Conservation (phyloP, 768 basidiomycete species). For the Amanita rubescens region DNA sequence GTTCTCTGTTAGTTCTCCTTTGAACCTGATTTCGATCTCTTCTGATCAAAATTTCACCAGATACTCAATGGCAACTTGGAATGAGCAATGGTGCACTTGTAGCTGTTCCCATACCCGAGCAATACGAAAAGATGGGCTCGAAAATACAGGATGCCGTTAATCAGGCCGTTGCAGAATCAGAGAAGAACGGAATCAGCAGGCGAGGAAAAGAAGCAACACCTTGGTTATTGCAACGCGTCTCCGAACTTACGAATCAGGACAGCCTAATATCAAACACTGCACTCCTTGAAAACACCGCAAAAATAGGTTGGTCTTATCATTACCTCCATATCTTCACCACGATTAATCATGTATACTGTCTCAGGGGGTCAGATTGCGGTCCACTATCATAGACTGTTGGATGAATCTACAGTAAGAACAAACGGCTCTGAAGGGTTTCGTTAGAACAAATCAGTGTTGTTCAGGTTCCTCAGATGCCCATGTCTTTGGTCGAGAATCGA, state of each 20-base stretch:
- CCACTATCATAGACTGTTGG: constrained; percentile 53
- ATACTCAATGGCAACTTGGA: constrained; percentile 60
- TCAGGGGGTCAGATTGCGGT: constrained; percentile 74
- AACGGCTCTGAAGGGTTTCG: not conserved
- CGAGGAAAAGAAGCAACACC: constrained; percentile 91
- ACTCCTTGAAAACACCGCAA: constrained; percentile 82
- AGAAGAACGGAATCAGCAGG: constrained; percentile 68
- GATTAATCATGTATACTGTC: constrained; percentile 1
- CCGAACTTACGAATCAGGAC: constrained; percentile 68
- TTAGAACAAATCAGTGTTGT: not conserved
- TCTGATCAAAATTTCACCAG: constrained; percentile 29
- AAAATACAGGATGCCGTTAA: constrained; percentile 73
- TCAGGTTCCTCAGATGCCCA: not conserved
- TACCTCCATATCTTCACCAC: not conserved
- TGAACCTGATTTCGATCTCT: not conserved
- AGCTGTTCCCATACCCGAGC: constrained; percentile 83
- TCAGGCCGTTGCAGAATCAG: constrained; percentile 78
- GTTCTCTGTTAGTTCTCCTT: constrained; percentile 49
- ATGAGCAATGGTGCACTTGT: constrained; percentile 75
- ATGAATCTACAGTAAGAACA: constrained; percentile 26
- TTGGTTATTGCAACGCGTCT: constrained; percentile 82
- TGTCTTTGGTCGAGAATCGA: not conserved
- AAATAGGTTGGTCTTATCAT: constrained; percentile 52
- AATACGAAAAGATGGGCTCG: constrained; percentile 60
- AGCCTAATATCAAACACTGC: constrained; percentile 79